phyloP scores from a whole-genome alignment of 768 basidiomycete species.

The Hydnomerulius pinastri region DNA sequence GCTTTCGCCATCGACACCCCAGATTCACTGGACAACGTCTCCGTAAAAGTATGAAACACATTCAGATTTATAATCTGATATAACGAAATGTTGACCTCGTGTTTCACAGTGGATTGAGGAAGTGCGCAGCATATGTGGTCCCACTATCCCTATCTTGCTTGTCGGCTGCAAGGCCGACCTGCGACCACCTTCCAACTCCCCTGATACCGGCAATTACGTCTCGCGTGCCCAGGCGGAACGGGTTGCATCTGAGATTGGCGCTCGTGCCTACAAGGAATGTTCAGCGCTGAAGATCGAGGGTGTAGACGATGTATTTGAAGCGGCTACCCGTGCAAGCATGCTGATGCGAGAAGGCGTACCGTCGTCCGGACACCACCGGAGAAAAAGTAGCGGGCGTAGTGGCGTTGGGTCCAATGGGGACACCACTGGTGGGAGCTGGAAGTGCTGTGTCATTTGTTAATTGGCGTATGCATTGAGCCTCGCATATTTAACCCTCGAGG shows the following conservation, averaged over 20 bases:
- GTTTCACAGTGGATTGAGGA: conserved; percentile 91
- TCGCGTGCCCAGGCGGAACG: conserved; percentile 80
- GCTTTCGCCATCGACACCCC: conserved; percentile 96
- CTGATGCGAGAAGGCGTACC: conserved; percentile 86
- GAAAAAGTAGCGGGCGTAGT: conserved; percentile 52
- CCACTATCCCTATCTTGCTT: conserved; percentile 88
- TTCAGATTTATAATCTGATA: conserved; percentile 8
- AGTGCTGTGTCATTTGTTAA: conserved; percentile 73
- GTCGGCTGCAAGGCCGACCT: conserved; percentile 97
- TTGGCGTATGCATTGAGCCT: neutral
- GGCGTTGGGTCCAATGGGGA: conserved; percentile 37
- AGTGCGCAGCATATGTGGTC: conserved; percentile 94
- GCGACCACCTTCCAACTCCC: conserved; percentile 57
- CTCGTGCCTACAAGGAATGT: conserved; percentile 93
- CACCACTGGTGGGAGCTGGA: conserved; percentile 46
- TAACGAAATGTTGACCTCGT: conserved; percentile 10
- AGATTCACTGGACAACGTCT: conserved; percentile 95
- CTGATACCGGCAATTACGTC: conserved; percentile 58
- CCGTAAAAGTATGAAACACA: conserved; percentile 67
- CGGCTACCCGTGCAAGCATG: conserved; percentile 96
- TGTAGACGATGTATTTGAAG: conserved; percentile 97
- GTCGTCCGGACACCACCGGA: conserved; percentile 50
- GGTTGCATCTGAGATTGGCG: conserved; percentile 83
- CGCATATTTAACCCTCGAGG: too few relatives aligned
- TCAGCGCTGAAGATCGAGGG: conserved; percentile 88